phyloP scores from a whole-genome alignment of 2,329 filamentous ascomycete genomes.

The Diaporthe longicolla region DNA sequence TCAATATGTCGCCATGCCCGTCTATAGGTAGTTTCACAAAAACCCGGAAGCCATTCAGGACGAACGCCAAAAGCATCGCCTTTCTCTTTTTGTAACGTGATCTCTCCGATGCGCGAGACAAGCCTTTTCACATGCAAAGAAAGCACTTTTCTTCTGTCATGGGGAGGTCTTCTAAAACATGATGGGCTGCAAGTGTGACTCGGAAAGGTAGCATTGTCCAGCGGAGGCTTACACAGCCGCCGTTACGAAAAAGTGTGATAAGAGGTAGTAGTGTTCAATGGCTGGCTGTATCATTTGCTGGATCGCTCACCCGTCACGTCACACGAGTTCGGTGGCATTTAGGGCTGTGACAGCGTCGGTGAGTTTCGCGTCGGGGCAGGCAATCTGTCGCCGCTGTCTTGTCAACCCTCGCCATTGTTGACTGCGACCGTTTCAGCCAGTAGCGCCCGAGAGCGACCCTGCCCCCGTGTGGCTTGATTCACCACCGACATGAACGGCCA shows the following conservation, averaged over 20 bases:
- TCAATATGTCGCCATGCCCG: conserved; percentile 25
- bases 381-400: not conserved
- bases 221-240: not conserved
- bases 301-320: not conserved
- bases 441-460: not conserved
- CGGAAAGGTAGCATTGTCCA: not conserved
- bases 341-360: conserved; percentile 8
- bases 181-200: conserved; percentile 9
- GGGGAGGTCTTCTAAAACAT: not conserved
- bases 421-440: conserved; percentile 9
- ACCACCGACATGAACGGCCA: not conserved
- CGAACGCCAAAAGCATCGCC: conserved; percentile 21
- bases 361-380: conserved; percentile 12
- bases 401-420: not conserved
- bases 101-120: not conserved
- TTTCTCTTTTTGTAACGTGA: not conserved
- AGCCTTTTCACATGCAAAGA: not conserved
- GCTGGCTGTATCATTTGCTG: not conserved
- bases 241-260: not conserved
- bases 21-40: conserved; percentile 24
- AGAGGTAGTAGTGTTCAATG: not conserved
- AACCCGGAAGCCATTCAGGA: conserved; percentile 15
- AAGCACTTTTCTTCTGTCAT: not conserved
- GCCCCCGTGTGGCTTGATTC: conserved; percentile 18
- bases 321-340: not conserved